A percentile compares a stretch with the other conserved stretches of the same genome.
These are phyloP conservation scores for Ophiostoma sp. DNA, from an alignment of 2,329 filamentous ascomycete genomes.

Conservation along the genomic window DNA sequence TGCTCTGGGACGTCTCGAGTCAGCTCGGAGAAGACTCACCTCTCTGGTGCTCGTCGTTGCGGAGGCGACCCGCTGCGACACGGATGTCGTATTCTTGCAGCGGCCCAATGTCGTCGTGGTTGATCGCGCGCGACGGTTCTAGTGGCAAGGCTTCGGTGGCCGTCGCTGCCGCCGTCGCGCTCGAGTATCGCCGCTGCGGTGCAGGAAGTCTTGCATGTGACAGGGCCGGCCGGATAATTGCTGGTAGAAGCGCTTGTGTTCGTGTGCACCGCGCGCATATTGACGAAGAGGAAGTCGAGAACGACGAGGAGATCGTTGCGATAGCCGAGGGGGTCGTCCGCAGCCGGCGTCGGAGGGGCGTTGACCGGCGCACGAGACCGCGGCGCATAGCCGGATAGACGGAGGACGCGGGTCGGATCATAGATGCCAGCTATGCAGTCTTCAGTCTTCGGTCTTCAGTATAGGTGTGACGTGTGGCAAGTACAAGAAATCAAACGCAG, in stretches of 20 bases:
- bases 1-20: not conserved
- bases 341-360: slow-evolving; percentile 19
- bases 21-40: not conserved
- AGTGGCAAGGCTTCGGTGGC: not conserved
- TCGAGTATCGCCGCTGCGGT: slow-evolving; percentile 22
- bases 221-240: not conserved
- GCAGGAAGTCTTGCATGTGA: slow-evolving; percentile 24
- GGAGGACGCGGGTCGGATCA: slow-evolving; percentile 21
- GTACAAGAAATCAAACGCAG: not conserved
- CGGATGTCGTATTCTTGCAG: slow-evolving; percentile 82
- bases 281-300: not conserved
- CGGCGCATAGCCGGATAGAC: slow-evolving; percentile 22
- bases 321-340: slow-evolving; percentile 1
- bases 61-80: slow-evolving; percentile 65
- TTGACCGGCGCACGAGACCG: slow-evolving; percentile 20
- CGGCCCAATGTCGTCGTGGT: slow-evolving; percentile 52
- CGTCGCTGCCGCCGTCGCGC: slow-evolving; percentile 24
- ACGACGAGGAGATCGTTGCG: not conserved
- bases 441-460: too few relatives aligned
- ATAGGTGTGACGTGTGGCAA: not conserved
- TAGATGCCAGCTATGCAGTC: not conserved
- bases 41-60: slow-evolving; percentile 88
- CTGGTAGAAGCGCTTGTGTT: not conserved
- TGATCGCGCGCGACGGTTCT: not conserved
- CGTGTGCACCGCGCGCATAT: slow-evolving; percentile 23